Conservation (phyloP, 2,329 filamentous ascomycete species). For the Penicillium janthinellum region DNA sequence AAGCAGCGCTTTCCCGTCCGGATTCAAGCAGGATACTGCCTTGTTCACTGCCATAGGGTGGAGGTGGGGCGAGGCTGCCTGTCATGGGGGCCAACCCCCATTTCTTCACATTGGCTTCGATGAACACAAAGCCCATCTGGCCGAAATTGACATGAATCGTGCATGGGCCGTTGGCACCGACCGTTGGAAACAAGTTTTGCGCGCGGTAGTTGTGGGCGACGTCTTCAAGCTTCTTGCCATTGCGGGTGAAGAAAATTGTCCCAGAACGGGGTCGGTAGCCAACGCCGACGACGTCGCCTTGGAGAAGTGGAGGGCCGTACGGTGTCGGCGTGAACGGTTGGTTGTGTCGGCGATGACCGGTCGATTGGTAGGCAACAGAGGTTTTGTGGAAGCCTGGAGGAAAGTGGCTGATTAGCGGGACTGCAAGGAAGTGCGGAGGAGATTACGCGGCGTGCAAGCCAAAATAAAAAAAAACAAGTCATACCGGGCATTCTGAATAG, state of each 20-base stretch:
- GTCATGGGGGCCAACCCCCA: conserved; percentile 97
- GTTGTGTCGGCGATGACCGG: conserved; percentile 83
- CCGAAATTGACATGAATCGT: conserved; percentile 96
- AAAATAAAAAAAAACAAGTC: conserved; percentile 29
- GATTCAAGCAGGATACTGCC: conserved; percentile 93
- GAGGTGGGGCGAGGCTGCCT: conserved; percentile 89
- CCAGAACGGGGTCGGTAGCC: conserved; percentile 94
- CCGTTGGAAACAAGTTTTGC: conserved; percentile 95
- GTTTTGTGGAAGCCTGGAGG: conserved; percentile 80
- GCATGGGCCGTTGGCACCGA: conserved; percentile 94
- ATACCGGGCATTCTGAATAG: conserved; percentile 89
- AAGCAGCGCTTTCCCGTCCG: conserved; percentile 61
- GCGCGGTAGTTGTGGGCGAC: conserved; percentile 89
- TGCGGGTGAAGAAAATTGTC: conserved; percentile 96
- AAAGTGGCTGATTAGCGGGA: conserved; percentile 12
- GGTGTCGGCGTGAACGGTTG: conserved; percentile 80
- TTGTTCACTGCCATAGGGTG: conserved; percentile 95
- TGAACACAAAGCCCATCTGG: conserved; percentile 97
- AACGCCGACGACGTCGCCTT: conserved; percentile 94
- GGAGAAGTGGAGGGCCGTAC: conserved; percentile 82
- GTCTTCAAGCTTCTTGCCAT: conserved; percentile 95
- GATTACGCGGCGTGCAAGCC: not conserved
- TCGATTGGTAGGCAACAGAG: conserved; percentile 88
- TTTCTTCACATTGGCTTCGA: conserved; percentile 99
- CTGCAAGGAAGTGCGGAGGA: not conserved